Evolutionary conservation across 352 stramenopile genomes (phyloP), one percentile per base, ranked within the genome.

Genomic region (Phytopythium oedochilum): DNA sequence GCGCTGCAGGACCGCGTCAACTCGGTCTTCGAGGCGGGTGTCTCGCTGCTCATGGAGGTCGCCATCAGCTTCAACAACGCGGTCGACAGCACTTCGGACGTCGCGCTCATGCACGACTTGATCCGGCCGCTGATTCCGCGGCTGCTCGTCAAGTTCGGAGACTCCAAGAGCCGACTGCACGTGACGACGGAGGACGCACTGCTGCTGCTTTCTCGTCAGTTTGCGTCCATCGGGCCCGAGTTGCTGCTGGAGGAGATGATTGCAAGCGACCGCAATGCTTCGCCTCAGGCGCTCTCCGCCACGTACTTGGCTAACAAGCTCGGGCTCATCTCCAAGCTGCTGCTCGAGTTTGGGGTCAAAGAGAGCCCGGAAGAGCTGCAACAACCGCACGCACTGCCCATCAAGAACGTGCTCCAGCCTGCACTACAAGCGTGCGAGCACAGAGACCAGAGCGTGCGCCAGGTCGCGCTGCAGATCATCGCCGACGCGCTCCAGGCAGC

Each of bases 161-260:
- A 92, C 53, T 85, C 79, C 1, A 94, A 94, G 52, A 68, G 74
- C 17, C 68, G 79, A 0, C 61, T 92, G 4, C 82, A 90, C 44
- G 75, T 92, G 20, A 73, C 73, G 1, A 88, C 71, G 0, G 82
- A 94, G 64, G 84, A 94, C 49, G 82, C 82, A 5, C 42, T 94
- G 28, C 45, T 94, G 10, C 65, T 92, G 12, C 48, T 94, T 1
- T 86, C 80, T 0, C 65, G 84, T n/a, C 79, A 91, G 45, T 42
- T 70, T 7, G 60, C 70, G 0, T 78, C 78, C 9, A 73, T 88
- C 14, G 84, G 84, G 0, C 61, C 84, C 0, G 72, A 69, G n/a
- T 86, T 86, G 70, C n/a, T 94, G 23, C 59, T 94, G 0, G 76
- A 92, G 36, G 79, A 92, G 53, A 73, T 92, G 60, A 80, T 89